These are phyloP conservation scores for Fomitopsis serialis DNA, from an alignment of 768 basidiomycete species.

Conservation along the genomic window DNA sequence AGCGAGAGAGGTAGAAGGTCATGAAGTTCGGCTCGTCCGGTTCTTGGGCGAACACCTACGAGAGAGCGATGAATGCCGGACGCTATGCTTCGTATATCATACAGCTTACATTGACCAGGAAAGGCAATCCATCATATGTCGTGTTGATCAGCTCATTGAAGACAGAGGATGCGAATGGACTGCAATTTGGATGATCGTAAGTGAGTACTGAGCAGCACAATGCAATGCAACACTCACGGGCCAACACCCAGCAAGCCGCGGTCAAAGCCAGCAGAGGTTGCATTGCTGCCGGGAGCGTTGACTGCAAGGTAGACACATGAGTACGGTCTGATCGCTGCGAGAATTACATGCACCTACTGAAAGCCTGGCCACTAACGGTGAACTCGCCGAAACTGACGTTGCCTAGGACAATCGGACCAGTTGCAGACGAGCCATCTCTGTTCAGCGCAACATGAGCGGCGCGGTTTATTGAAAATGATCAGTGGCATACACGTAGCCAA, in stretches of 20 bases:
- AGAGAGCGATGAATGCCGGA: background rate
- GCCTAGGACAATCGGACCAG: background rate
- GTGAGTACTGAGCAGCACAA: too few relatives aligned
- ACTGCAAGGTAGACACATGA: background rate
- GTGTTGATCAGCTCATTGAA: background rate
- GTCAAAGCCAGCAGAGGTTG: background rate
- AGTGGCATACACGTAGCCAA: background rate
- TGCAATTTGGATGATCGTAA: too few relatives aligned
- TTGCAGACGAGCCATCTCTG: background rate
- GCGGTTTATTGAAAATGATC: background rate
- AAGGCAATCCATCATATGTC: background rate
- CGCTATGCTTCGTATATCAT: background rate
- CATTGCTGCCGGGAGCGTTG: slow-evolving; percentile 2
- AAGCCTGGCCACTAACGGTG: background rate
- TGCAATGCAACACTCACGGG: too few relatives aligned
- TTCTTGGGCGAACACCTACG: slow-evolving; percentile 3
- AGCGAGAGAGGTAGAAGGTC: slow-evolving; percentile 1
- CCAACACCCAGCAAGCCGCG: too few relatives aligned
- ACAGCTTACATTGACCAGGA: background rate
- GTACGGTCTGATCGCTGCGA: background rate
- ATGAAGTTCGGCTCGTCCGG: slow-evolving; percentile 1
- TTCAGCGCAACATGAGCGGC: background rate
- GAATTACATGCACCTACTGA: too few relatives aligned
- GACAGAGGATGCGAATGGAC: background rate
- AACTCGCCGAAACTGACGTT: slow-evolving; percentile 1